Base-by-base conservation (phyloP, 2,329 filamentous ascomycete genomes). In the Rhynchosporium agropyri region DNA sequence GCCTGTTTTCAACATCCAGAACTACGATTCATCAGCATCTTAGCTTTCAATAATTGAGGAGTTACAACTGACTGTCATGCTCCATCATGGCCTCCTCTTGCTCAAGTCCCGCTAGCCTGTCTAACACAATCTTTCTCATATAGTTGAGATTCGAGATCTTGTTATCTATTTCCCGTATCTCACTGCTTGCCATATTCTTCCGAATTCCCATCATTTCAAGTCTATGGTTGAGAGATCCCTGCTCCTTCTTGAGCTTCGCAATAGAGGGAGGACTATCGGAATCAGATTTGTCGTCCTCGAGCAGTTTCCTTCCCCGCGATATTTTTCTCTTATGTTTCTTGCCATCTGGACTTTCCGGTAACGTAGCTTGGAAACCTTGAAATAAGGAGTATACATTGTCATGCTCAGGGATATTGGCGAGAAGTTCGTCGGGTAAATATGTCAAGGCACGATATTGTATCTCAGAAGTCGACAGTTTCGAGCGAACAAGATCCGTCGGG, bases 101-200 rank as follows among this genome's bases (percentile, higher is more conserved):
- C 77, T 99, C 95, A 65, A 98, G 79, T 1, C 84, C 86, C 1
- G 93, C 93, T 68, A 99, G 77, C 66, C 95, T 84, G 61, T 97
- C 92, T 62, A 99, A 77, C 51, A 98, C 90, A 65, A 97, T 96
- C 73, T 89, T 90, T 68, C 95, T 89, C 92, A 98, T 97, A 66
- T 87, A 91, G 70, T 92, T 89, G 60, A 99, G 80, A 76, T 98
- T 98, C 65, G 91, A 86, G 67, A 99, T 94, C 77, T 98, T 99
- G 78, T 90, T 93, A 78, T 99, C 95, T 65, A 99, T 97, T 73
- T 99, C 95, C 64, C 88, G 87, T 63, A 99, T 98, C 77, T 99
- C 95, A 67, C 91, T 90, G 72, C 92, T 95, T 70, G 93, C 94
- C 94, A 99, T 97, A 74, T 95, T 97, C 77, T 99, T 99, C 64